Conservation (phyloP, 768 basidiomycete genomes). For the Suillus ampliporus region DNA sequence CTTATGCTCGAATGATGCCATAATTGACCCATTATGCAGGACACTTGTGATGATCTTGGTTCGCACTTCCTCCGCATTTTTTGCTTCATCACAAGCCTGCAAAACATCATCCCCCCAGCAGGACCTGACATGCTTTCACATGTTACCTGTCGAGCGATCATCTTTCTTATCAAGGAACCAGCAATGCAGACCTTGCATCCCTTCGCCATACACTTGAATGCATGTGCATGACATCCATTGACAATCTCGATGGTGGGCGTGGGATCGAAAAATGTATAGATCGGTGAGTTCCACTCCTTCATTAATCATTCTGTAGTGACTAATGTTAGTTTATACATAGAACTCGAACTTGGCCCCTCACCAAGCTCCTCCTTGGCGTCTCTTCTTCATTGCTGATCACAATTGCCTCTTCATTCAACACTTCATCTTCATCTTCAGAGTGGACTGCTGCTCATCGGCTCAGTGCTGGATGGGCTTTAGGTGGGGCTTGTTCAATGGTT, state of each 20-base stretch:
- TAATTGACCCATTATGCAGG: slow-evolving; percentile 26
- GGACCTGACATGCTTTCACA: slow-evolving; percentile 32
- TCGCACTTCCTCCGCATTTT: slow-evolving; percentile 12
- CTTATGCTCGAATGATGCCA: slow-evolving; percentile 29
- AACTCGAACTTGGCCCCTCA: neutral
- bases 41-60: slow-evolving; percentile 6
- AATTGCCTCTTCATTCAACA: too few relatives aligned
- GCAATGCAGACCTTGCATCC: slow-evolving; percentile 25
- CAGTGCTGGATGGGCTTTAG: too few relatives aligned
- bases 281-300: slow-evolving; percentile 37
- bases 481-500: too few relatives aligned
- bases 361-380: too few relatives aligned
- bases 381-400: too few relatives aligned
- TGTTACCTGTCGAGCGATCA: slow-evolving; percentile 35
- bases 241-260: slow-evolving; percentile 23
- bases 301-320: slow-evolving; percentile 18
- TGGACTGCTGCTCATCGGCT: too few relatives aligned
- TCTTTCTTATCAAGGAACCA: slow-evolving; percentile 34
- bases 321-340: neutral
- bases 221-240: slow-evolving; percentile 28
- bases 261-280: slow-evolving; percentile 43
- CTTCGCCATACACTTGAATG: slow-evolving; percentile 33
- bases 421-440: too few relatives aligned
- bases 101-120: slow-evolving; percentile 40
- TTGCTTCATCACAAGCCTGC: slow-evolving; percentile 20